Conservation (phyloP, 345 rosid genomes). For the Aegle marmelos region DNA sequence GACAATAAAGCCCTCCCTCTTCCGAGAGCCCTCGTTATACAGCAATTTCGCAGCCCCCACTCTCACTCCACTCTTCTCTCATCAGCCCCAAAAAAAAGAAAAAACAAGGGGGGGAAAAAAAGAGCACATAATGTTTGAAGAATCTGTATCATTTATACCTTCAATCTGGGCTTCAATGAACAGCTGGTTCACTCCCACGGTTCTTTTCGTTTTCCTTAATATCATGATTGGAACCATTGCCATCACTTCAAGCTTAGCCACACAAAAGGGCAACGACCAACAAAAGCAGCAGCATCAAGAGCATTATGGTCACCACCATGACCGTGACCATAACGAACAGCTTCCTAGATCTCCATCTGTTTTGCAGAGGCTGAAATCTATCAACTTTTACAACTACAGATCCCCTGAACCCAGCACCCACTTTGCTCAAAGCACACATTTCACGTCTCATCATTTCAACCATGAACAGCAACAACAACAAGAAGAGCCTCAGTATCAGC, state of each 20-base stretch:
- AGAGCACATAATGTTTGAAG: slow-evolving; percentile 39
- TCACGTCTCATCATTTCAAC: slow-evolving; percentile 24
- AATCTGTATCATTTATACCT: slow-evolving; percentile 36
- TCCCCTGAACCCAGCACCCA: slow-evolving; percentile 40
- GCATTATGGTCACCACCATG: not conserved
- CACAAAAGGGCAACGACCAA: slow-evolving; percentile 15
- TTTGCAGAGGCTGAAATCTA: slow-evolving; percentile 65
- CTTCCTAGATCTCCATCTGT: slow-evolving; percentile 65
- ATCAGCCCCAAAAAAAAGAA: not conserved
- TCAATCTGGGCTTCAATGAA: slow-evolving; percentile 60
- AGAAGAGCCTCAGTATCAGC: slow-evolving; percentile 3
- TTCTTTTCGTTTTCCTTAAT: slow-evolving; percentile 71
- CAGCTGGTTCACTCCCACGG: slow-evolving; percentile 81
- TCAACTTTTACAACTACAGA: slow-evolving; percentile 42
- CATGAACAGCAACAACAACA: slow-evolving; percentile 25
- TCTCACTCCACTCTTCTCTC: not conserved
- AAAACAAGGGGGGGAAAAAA: not conserved
- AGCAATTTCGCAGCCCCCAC: not conserved
- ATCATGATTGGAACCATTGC: slow-evolving; percentile 69
- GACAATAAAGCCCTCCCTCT: not conserved
- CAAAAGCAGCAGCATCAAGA: slow-evolving; percentile 8
- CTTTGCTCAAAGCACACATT: slow-evolving; percentile 36
- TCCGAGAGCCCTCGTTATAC: not conserved
- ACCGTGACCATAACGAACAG: slow-evolving; percentile 11
- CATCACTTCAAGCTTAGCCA: slow-evolving; percentile 52